Base-by-base conservation (phyloP, 2,329 filamentous ascomycete genomes). In the Fusarium chlamydosporum region DNA sequence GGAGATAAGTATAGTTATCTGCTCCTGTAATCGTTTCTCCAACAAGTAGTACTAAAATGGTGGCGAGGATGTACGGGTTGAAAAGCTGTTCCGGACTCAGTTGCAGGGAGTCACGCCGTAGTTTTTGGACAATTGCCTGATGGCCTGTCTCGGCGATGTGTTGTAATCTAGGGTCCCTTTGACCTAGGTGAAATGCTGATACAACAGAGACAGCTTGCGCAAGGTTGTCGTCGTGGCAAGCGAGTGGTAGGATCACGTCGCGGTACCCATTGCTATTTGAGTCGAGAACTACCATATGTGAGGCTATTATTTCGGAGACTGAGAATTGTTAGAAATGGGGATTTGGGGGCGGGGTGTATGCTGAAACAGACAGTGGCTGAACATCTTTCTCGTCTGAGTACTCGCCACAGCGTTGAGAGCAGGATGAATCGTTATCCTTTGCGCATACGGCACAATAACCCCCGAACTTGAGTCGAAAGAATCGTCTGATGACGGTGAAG, bases 11-110 rank as follows among this genome's bases (percentile, higher is more conserved):
- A 47, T 77, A 82, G 33, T 81, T 80, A 20, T 73, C 74, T 5
- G 79, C 78, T 1, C 79, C 80, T 0, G 79, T 82, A 8, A 82
- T 80, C 0, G 80, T 81, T 15, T 82, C 80, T 0, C 80, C 80
- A 0, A 82, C 79, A 0, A 82, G 65, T 1, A 82, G 72, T 0
- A 82, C 76, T 2, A 81, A 64, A 12, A 82, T 70, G 0, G 79
- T 81, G 1, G 78, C 78, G 65, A 79, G 75, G 4, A 76, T 80
- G 12, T 74, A 79, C 1, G 76, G 73, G 33, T 75, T 79, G 62
- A 81, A 80, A 0, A 81, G 72, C n/a, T 73, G 67, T 10, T 74
- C 65, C 0, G 74, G 71, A 4, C 72, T 68, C 2, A 72, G 68
- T 15, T 69, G 65, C 2, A 78, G 68, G 0, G 78, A 77, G 38